phyloP scores from a whole-genome alignment of 2,329 filamentous ascomycete genomes.

The Sclerotinia sclerotiorum region DNA sequence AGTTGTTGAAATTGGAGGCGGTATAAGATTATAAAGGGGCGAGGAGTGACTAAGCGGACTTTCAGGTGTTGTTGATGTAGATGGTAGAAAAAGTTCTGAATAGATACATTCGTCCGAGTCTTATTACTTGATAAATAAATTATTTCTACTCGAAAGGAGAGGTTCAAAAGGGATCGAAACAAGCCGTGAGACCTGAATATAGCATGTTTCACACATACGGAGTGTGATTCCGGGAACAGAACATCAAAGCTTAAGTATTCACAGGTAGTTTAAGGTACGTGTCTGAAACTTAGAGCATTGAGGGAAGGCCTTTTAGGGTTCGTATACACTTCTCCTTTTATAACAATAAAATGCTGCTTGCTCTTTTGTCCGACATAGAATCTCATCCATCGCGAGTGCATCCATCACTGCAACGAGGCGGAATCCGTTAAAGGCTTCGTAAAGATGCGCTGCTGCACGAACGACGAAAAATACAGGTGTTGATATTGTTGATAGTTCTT shows the following conservation, averaged over 20 bases:
- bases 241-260: neutral
- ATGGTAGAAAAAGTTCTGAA: neutral
- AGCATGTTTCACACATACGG: conserved; percentile 14
- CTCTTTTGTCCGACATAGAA: too few species aligned
- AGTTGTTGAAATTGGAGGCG: conserved; percentile 6
- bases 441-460: neutral
- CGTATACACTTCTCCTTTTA: neutral
- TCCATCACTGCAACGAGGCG: neutral
- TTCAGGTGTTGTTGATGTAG: neutral
- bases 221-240: conserved; percentile 2
- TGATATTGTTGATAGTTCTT: neutral
- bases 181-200: conserved; percentile 15
- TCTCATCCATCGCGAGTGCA: too few species aligned
- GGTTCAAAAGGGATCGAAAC: neutral
- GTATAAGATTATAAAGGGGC: neutral
- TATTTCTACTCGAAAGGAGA: neutral
- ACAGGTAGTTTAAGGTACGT: neutral
- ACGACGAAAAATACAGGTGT: neutral
- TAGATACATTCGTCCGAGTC: neutral
- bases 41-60: conserved; percentile 10
- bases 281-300: neutral
- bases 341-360: neutral
- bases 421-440: neutral
- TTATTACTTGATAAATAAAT: conserved; percentile 3
- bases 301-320: neutral